Percentiles rank a stretch among this genome's conserved stretches.
phyloP scores from a whole-genome alignment of 257 asterid genomes.

The Capsicum rhomboideum region DNA sequence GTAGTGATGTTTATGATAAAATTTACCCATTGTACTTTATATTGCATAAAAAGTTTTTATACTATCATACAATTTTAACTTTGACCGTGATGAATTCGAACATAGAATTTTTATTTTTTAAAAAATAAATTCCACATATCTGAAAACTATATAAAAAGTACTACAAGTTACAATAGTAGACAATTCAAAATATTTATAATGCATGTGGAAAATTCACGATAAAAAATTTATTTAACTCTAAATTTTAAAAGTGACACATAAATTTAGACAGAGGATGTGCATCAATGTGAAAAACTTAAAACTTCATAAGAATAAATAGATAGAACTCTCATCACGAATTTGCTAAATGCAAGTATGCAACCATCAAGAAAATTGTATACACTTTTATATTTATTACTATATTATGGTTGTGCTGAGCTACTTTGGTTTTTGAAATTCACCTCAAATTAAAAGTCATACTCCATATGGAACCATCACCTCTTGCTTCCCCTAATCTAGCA shows the following conservation, averaged over 20 bases:
- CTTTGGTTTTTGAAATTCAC: neutral
- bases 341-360: neutral
- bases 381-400: neutral
- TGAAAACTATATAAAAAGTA: too few species aligned
- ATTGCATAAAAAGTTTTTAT: too few species aligned
- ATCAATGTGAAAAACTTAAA: neutral
- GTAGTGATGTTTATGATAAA: too few species aligned
- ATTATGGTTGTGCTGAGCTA: neutral
- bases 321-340: neutral
- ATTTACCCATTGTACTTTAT: too few species aligned
- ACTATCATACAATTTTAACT: too few species aligned
- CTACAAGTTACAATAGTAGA: too few species aligned
- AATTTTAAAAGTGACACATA: neutral
- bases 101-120: too few species aligned
- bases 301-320: neutral
- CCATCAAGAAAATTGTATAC: neutral
- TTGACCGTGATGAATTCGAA: too few species aligned
- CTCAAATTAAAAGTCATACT: neutral
- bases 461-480: slow-evolving; percentile 3
- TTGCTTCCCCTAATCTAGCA: slow-evolving; percentile 21
- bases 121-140: too few species aligned
- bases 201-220: too few species aligned
- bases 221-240: too few species aligned
- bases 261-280: neutral
- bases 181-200: too few species aligned